Conservation (phyloP, 140 eudicot genomes). For the Flaveria floridana region DNA sequence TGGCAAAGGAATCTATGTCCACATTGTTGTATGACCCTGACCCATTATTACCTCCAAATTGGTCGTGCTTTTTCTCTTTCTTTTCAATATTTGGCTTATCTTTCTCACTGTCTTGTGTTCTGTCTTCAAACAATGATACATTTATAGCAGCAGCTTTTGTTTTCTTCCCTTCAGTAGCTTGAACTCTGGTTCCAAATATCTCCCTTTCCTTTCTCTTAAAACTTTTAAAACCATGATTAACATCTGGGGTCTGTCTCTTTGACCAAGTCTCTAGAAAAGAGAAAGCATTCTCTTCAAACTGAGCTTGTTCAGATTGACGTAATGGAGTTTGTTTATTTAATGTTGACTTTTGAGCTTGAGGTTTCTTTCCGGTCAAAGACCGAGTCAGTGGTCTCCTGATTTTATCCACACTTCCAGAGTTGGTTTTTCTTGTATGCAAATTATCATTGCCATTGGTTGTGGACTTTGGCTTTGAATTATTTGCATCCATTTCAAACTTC, state of each 20-base stretch:
- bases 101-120: constrained; percentile 30
- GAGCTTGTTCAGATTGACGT: constrained; percentile 32
- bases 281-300: constrained; percentile 41
- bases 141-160: constrained; percentile 38
- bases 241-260: constrained; percentile 34
- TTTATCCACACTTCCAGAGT: constrained; percentile 45
- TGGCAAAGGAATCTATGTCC: constrained; percentile 36
- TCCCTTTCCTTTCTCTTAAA: constrained; percentile 44
- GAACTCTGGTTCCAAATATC: constrained; percentile 35
- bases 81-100: constrained; percentile 34
- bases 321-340: constrained; percentile 37
- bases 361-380: constrained; percentile 50
- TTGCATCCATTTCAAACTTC: constrained; percentile 34
- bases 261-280: constrained; percentile 51
- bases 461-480: constrained; percentile 35
- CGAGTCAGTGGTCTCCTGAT: constrained; percentile 56
- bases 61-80: constrained; percentile 26
- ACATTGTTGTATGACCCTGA: constrained; percentile 21
- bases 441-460: constrained; percentile 32
- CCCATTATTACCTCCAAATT: constrained; percentile 30
- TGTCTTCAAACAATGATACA: constrained; percentile 29
- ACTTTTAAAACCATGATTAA: constrained; percentile 36
- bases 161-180: constrained; percentile 39
- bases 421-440: constrained; percentile 62
- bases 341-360: constrained; percentile 35